Base-by-base conservation (phyloP, 2,329 filamentous ascomycete genomes). In the Plenodomus lindquistii region DNA sequence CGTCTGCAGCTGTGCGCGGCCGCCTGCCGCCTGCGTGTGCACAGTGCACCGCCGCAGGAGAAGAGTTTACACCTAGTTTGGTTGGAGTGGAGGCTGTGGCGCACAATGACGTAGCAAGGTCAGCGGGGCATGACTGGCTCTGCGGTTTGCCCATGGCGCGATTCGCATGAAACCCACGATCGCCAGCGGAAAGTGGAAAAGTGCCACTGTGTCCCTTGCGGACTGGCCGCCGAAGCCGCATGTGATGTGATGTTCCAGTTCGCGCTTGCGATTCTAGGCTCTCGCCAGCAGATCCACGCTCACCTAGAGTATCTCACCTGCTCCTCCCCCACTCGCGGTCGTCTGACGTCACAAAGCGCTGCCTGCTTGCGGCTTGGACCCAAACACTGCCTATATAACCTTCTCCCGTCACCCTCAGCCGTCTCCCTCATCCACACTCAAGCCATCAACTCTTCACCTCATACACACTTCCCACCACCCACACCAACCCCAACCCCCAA, bases 151-250 rank as follows among this genome's bases (percentile, higher is more conserved):
- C 40, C 41, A 51, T 50, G 50, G 46, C 45, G 37, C 50, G 50
- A 55, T 53, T 44, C 17, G 40, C 46, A 51, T 54, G 49, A n/a
- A 37, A 47, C 47, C 49, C 45, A 41, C 49, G 55, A 58, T 58
- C 54, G 42, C 37, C 52, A 57, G 50, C 37, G 44, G 41, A 6
- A 52, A 48, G 50, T 38, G 37, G 35, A 38, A 45, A 42, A 42
- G 22, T 24, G 22, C 45, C 48, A 40, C 42, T 17, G 31, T 44
- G 27, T 35, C 36, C 36, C 42, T 39, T 44, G 44, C 45, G 46
- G 43, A 42, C 48, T 42, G 31, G 35, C 29, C 22, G 22, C 22
- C 22, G 35, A 35, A 36, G 37, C 44, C 22, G 22, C 6, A 24
- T 24, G 22, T 24, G 22, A 50, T 45, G 50, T 41, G 31, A 37